Base-by-base conservation (phyloP, 257 asterid genomes). In the Eucommia ulmoides region DNA sequence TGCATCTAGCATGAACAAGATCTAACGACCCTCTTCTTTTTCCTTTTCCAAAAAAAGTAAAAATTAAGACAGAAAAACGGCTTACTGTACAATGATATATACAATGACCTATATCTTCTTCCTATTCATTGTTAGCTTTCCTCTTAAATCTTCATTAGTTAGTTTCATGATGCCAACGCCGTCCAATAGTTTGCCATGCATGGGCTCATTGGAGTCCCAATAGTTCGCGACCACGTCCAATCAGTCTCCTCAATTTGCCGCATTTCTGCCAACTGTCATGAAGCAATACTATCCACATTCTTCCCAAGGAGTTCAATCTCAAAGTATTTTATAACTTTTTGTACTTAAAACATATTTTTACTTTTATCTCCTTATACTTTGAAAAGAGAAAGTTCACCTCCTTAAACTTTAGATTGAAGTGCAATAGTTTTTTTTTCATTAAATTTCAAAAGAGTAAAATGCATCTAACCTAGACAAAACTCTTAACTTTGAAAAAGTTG, bases 181-280 rank as follows among this genome's bases (percentile, higher is more conserved):
- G 86, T 69, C 92, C 94, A 81, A 50, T 67, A 72, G 65, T 59
- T 60, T 1, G 69, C 75, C 68, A 64, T 20, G 47, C 95, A 88
- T 49, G 60, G 71, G 70, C 87, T 88, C 24, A 76, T 64, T n/a
- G 97, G 97, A 50, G 97, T 88, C 20, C 69, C 93, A 25, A 88
- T 88, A 24, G 80, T 79, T 7, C 77, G 88, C 17, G 82, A 60
- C 97, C 97, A 88, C 51, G 48, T 41, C 97, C 97, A 84, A 3
- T 61, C 33, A 33, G 20, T 47, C 52, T 72, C 77, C 4, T 65
- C 95, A 52, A 8, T 50, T 25, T 69, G 77, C 41, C 45, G 63
- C 83, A 88, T 47, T 68, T 88, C 93, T 56, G 83, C 97, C 63
- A 88, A 54, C 97, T 88, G 82, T 52, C 49, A 67, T 29, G 20